A percentile compares a stretch with the other conserved stretches of the same genome.
Conservation (phyloP, 257 asterid species). For the Solanum medicagineum region DNA sequence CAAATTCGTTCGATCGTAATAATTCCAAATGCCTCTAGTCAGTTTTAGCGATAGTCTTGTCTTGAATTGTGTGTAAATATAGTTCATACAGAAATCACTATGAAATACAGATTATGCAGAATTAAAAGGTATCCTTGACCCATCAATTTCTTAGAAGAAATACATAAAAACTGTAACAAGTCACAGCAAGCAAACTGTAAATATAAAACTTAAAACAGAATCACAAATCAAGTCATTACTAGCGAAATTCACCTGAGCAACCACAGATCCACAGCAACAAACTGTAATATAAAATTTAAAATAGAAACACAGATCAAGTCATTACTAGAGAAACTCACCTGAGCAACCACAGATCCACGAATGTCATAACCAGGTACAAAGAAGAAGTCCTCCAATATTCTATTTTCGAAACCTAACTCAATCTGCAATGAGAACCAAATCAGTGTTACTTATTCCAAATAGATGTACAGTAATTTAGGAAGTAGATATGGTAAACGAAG, state of each 20-base stretch:
- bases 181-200: not conserved
- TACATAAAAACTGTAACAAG: not conserved
- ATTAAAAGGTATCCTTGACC: not conserved
- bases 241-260: slow-evolving; percentile 64
- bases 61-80: not conserved
- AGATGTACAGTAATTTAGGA: not conserved
- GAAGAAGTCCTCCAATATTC: slow-evolving; percentile 57
- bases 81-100: not conserved
- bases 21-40: not conserved
- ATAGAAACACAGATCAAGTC: not conserved
- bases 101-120: not conserved
- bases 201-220: not conserved
- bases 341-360: slow-evolving; percentile 83
- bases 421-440: slow-evolving; percentile 42
- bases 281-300: not conserved
- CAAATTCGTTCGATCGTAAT: not conserved
- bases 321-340: slow-evolving; percentile 38
- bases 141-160: not conserved
- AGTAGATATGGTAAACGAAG: not conserved
- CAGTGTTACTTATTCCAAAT: not conserved
- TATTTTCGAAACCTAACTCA: slow-evolving; percentile 62
- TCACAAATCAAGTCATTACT: not conserved
- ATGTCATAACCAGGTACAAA: slow-evolving; percentile 75
- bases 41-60: not conserved
- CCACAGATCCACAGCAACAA: slow-evolving; percentile 47